Evolutionary conservation across 306 rosid species (phyloP), one percentile per base, ranked within the genome.

Genomic region (Castanea crenata): DNA sequence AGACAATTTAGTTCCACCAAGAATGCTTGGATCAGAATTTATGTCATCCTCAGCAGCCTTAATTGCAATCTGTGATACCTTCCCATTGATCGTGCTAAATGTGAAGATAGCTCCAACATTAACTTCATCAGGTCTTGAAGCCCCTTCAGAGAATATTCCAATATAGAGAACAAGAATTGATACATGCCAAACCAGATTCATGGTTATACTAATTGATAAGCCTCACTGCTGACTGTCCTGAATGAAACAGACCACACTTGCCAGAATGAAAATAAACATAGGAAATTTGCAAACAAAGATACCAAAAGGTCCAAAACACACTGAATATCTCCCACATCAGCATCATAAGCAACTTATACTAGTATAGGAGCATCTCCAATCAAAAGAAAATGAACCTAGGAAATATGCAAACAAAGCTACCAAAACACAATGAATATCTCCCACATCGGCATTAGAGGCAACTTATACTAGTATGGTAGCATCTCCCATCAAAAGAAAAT

Each of bases 31-130:
- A 79, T 88, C 88, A 27, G 91, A 82, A 65, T 86, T 88, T 71
- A 88, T 86, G 71, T 88, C 91, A 5, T 77, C 65, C 78, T 55
- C 83, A 18, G 91, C 91, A n/a, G 89, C 89, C 70, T 81, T 73
- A 51, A 88, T 76, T 69, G 91, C 85, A 63, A 86, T 77, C 77
- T 69, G 77, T 4, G 89, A 82, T 46, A 88, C 91, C 69, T 68
- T 84, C 67, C 83, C 91, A 73, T 81, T 88, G 20, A 88, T 80
- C 6, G 86, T 78, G 75, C 35, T 77, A 0, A 79, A 46, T 25
- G 91, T 71, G 71, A 83, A 76, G 51, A 88, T 74, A 57, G 91
- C 89, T 57, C 91, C 89, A 75, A 88, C 62, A 8, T 83, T 81
- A 83, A 88, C 88, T 12, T 34, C 83, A 49, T 76, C 69, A 21